These are phyloP conservation scores for Paramarasmius palmivorus DNA, from an alignment of 1,284 basidiomycete genomes.

Conservation along the genomic window DNA sequence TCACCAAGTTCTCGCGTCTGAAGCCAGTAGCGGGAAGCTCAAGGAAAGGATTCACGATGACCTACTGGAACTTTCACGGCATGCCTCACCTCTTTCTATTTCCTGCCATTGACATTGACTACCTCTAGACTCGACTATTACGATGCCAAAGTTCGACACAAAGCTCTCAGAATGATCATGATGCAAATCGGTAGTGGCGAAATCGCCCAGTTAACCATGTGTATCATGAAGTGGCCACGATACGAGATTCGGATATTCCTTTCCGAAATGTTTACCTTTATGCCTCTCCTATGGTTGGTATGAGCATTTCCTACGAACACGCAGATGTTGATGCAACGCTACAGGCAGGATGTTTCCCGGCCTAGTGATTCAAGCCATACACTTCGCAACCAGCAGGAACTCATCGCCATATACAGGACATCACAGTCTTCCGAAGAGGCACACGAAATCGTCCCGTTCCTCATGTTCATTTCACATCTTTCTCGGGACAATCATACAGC, in stretches of 20 bases:
- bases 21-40: slow-evolving; percentile 6
- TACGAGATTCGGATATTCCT: slow-evolving; percentile 19
- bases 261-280: slow-evolving; percentile 17
- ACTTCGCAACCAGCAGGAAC: slow-evolving; percentile 10
- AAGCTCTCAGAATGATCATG: slow-evolving; percentile 18
- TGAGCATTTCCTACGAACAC: not conserved
- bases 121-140: slow-evolving; percentile 18
- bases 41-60: slow-evolving; percentile 19
- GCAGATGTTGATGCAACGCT: not conserved
- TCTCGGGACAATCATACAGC: slow-evolving; percentile 9
- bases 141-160: slow-evolving; percentile 19
- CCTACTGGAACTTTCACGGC: slow-evolving; percentile 19
- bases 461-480: slow-evolving; percentile 14
- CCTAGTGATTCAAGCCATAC: not conserved
- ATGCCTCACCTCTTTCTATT: not conserved
- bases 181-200: slow-evolving; percentile 21
- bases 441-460: slow-evolving; percentile 16
- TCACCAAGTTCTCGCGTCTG: slow-evolving; percentile 4
- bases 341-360: not conserved
- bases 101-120: not conserved
- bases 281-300: slow-evolving; percentile 15
- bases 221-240: slow-evolving; percentile 19
- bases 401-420: slow-evolving; percentile 15
- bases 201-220: slow-evolving; percentile 13
- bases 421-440: slow-evolving; percentile 12